phyloP scores from a whole-genome alignment of 148 eudicot genomes.

The Dysphania ambrosioides region DNA sequence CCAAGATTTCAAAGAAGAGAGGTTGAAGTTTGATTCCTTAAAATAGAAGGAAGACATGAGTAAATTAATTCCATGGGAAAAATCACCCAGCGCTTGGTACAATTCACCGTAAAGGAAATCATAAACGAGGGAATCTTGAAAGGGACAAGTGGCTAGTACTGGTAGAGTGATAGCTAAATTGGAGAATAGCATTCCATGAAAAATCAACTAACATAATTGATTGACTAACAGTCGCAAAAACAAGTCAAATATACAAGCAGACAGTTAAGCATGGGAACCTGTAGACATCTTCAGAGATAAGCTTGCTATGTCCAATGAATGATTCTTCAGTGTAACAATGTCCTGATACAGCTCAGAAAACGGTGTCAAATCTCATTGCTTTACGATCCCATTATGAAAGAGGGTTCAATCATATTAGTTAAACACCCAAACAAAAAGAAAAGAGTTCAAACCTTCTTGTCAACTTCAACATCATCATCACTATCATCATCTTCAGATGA shows the following conservation, averaged over 20 bases:
- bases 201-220: neutral
- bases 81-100: neutral
- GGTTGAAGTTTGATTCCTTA: neutral
- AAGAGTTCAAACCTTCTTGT: slow-evolving; percentile 49
- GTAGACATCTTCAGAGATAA: slow-evolving; percentile 41
- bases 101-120: neutral
- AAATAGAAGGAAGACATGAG: neutral
- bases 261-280: slow-evolving; percentile 42
- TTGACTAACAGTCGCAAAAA: neutral
- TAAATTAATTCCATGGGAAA: neutral
- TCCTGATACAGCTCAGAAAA: slow-evolving; percentile 39
- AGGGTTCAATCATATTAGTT: neutral
- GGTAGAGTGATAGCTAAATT: neutral
- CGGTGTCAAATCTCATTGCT: slow-evolving; percentile 9
- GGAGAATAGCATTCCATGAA: neutral
- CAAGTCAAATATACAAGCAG: neutral
- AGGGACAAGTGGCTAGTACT: neutral
- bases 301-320: slow-evolving; percentile 67
- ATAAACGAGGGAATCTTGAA: neutral
- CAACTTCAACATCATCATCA: slow-evolving; percentile 36
- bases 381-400: slow-evolving; percentile 1
- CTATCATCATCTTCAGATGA: slow-evolving; percentile 63
- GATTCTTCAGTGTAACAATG: slow-evolving; percentile 60
- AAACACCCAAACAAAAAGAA: neutral
- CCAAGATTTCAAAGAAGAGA: neutral